Base-by-base conservation (phyloP, 495 filamentous ascomycete species). In the Xylaria venustula region DNA sequence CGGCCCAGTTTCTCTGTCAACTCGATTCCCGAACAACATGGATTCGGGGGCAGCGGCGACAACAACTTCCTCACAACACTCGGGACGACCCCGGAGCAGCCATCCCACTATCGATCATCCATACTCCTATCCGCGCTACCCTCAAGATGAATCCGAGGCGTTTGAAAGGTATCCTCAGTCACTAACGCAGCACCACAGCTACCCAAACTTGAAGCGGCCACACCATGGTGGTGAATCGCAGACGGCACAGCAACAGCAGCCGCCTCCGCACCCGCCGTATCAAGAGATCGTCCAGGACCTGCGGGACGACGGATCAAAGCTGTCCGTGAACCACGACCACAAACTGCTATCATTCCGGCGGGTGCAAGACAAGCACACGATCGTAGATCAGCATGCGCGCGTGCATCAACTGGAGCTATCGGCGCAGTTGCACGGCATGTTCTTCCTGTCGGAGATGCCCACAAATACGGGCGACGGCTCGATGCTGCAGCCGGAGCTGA, bases 391-490 rank as follows among this genome's bases (percentile, higher is more conserved):
- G 37, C 79, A 82, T 68, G 82, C 81, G 17, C 76, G 81, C 48
- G 77, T 82, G 64, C 79, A 82, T 65, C 76, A 81, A 54, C 79
- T 84, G 44, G 81, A 83, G 54, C 79, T 96, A 22, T 83, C 89
- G 30, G 91, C 92, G 42, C 92, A 95, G 72, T 82, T 97, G 44
- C 91, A 96, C 71, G 92, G 92, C 72, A 97, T 96, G 91, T 97
- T 97, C 76, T 97, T 96, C 70, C 81, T 97, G 22, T 92, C 92
- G 58, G 92, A 97, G 73, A 88, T 92, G 62, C 88, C 90, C 14
- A 84, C 90, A 23, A 81, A 83, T 40, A 79, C 83, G 30, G 83
- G 81, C 55, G 86, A 90, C 62, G 84, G 86, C 47, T 81, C 83
- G 50, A 76, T 82, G 40, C 73, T 90, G 40, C 89, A 92, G 40